phyloP scores from a whole-genome alignment of 1,284 basidiomycete species.

The Erythrobasidium hasegawianum region DNA sequence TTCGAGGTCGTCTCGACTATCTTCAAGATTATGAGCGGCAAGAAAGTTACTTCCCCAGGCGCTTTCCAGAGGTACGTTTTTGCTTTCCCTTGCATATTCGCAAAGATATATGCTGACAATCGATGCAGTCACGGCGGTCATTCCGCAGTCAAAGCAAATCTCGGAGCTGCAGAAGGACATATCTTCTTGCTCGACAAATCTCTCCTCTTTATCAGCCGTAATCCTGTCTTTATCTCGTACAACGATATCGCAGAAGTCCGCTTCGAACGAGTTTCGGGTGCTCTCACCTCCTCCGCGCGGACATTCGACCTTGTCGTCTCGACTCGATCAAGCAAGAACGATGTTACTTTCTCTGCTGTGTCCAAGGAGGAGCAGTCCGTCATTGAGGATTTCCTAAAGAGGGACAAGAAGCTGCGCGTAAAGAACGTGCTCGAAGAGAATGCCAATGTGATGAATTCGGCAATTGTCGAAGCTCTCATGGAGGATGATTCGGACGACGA shows the following conservation, averaged over 20 bases:
- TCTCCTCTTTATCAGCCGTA: slow-evolving; percentile 96
- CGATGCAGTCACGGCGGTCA: slow-evolving; percentile 19
- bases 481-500: slow-evolving; percentile 79
- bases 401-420: slow-evolving; percentile 80
- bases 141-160: slow-evolving; percentile 27
- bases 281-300: slow-evolving; percentile 71
- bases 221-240: slow-evolving; percentile 86
- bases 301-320: slow-evolving; percentile 94
- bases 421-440: slow-evolving; percentile 97
- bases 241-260: slow-evolving; percentile 85
- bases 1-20: slow-evolving; percentile 94
- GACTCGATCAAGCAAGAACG: slow-evolving; percentile 68
- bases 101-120: not conserved
- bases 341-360: slow-evolving; percentile 86
- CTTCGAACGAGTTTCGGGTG: slow-evolving; percentile 93
- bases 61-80: slow-evolving; percentile 69
- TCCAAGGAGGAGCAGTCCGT: slow-evolving; percentile 92
- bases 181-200: slow-evolving; percentile 98
- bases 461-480: slow-evolving; percentile 65
- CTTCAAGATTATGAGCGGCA: slow-evolving; percentile 83
- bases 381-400: slow-evolving; percentile 74
- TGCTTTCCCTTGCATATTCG: not conserved
- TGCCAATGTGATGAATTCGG: slow-evolving; percentile 57
- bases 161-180: slow-evolving; percentile 91
- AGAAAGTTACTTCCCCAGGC: slow-evolving; percentile 81